phyloP scores from a whole-genome alignment of 768 basidiomycete genomes.

The Collybia sordida region DNA sequence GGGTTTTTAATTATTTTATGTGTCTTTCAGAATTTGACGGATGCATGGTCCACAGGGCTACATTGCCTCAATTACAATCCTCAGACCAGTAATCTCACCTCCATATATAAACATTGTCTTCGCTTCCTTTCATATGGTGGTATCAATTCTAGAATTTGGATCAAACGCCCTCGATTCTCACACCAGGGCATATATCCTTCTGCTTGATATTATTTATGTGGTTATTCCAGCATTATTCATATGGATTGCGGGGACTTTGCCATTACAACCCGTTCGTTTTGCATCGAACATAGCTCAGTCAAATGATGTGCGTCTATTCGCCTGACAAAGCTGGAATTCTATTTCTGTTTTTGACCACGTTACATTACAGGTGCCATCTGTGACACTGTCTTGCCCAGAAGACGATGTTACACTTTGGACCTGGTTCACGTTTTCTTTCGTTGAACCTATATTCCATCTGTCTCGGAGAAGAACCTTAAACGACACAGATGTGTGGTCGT shows the following conservation, averaged over 20 bases:
- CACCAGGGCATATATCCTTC: constrained; percentile 5
- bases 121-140: constrained; percentile 35
- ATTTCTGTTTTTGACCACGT: too few species aligned
- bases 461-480: constrained; percentile 50
- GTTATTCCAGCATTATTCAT: constrained; percentile 36
- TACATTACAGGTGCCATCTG: constrained; percentile 49
- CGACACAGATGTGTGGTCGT: constrained; percentile 56
- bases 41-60: constrained; percentile 35
- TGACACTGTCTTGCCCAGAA: constrained; percentile 55
- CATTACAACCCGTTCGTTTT: constrained; percentile 44
- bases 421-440: constrained; percentile 67
- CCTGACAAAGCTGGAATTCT: neutral
- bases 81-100: constrained; percentile 45
- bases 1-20: constrained; percentile 17
- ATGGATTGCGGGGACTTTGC: constrained; percentile 55
- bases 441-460: constrained; percentile 58
- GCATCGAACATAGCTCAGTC: constrained; percentile 47
- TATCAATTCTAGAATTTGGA: constrained; percentile 34
- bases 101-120: constrained; percentile 51
- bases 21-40: neutral
- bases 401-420: constrained; percentile 64
- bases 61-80: constrained; percentile 34
- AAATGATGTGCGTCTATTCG: constrained; percentile 39
- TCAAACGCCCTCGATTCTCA: constrained; percentile 23
- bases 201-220: constrained; percentile 27